Percentiles rank a stretch among this genome's conserved stretches.
Evolutionary conservation across 2,329 filamentous ascomycete species (phyloP).

Genomic region (Verticillium longisporum): DNA sequence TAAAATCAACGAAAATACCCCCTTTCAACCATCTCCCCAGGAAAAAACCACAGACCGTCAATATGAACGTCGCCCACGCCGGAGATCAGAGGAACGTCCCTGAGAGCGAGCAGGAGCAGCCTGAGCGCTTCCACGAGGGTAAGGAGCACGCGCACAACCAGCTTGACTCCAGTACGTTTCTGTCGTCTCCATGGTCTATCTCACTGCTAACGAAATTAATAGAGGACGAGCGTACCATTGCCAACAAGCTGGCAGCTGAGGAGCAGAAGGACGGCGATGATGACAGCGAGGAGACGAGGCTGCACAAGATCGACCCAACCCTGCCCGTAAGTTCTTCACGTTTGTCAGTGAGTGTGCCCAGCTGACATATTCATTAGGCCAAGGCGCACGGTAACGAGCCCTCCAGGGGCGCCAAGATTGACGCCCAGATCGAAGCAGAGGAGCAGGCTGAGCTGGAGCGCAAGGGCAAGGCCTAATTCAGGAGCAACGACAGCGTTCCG

Average conservation of each 20-base stretch:
- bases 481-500: neutral
- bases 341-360: too few relatives aligned
- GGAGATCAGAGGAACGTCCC: constrained; percentile 67
- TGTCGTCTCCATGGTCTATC: neutral
- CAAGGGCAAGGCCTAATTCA: constrained; percentile 46
- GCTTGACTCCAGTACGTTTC: constrained; percentile 62
- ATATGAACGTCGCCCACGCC: constrained; percentile 41
- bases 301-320: constrained; percentile 54
- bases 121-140: constrained; percentile 65
- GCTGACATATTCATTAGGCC: constrained; percentile 27
- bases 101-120: constrained; percentile 40
- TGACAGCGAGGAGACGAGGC: constrained; percentile 33
- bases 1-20: neutral
- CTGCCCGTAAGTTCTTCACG: constrained; percentile 37
- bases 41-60: constrained; percentile 4
- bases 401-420: constrained; percentile 64
- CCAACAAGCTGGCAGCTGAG: constrained; percentile 63
- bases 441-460: constrained; percentile 57
- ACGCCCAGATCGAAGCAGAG: constrained; percentile 60
- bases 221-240: constrained; percentile 67
- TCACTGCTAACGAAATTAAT: constrained; percentile 12
- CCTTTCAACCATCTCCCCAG: too few relatives aligned
- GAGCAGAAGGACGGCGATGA: constrained; percentile 19
- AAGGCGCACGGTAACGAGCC: constrained; percentile 66
- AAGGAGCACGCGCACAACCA: constrained; percentile 60